Percentiles rank a stretch among this genome's conserved stretches.
phyloP scores from a whole-genome alignment of 2,329 filamentous ascomycete genomes.

The Cryphonectria naterciae region DNA sequence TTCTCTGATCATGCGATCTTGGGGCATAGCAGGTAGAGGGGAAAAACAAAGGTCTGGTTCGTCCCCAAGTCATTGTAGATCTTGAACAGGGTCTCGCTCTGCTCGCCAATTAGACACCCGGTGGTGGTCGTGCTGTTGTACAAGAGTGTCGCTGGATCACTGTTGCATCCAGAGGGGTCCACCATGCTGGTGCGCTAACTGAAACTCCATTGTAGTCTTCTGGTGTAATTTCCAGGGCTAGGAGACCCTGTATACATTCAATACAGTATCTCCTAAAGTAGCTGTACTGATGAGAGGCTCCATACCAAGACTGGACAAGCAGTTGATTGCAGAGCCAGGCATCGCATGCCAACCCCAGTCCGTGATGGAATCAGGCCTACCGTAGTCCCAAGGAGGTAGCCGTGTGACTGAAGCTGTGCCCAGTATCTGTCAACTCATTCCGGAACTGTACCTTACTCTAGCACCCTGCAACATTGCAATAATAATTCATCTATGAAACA shows the following conservation, averaged over 20 bases:
- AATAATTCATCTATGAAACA: constrained; percentile 39
- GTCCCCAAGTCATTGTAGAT: too few relatives aligned
- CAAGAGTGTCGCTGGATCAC: too few relatives aligned
- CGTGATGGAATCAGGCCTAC: not conserved
- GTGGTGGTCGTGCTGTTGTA: too few relatives aligned
- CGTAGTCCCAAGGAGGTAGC: not conserved
- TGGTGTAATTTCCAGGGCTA: too few relatives aligned
- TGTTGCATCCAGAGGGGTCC: too few relatives aligned
- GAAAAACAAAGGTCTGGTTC: too few relatives aligned
- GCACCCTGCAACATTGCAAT: not conserved
- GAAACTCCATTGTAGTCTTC: too few relatives aligned
- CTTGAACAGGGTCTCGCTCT: too few relatives aligned
- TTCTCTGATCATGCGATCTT: not conserved
- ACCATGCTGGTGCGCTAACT: too few relatives aligned
- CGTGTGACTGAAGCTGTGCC: not conserved
- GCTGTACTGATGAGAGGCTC: constrained; percentile 21
- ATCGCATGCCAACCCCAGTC: not conserved
- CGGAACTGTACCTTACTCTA: not conserved
- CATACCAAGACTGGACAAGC: not conserved
- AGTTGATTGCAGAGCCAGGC: not conserved
- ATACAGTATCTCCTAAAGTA: constrained; percentile 49
- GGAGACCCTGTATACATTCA: too few relatives aligned
- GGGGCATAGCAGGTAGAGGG: not conserved
- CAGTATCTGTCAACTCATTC: not conserved
- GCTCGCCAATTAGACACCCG: too few relatives aligned